These are phyloP conservation scores for Comarum palustre DNA, from an alignment of 306 rosid species.

Conservation along the genomic window DNA sequence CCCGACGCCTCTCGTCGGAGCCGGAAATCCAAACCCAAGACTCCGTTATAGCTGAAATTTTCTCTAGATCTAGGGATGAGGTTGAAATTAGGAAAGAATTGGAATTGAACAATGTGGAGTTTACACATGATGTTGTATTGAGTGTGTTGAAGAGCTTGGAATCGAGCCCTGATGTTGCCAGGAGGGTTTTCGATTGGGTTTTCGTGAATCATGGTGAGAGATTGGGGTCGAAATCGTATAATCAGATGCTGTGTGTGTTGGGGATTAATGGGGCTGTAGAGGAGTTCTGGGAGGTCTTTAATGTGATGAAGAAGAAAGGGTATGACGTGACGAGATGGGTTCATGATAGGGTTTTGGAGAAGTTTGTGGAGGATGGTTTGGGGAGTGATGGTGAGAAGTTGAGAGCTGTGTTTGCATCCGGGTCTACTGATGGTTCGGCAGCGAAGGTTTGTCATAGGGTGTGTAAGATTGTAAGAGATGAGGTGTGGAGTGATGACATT, in stretches of 20 bases:
- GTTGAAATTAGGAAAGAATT: slow-evolving; percentile 45
- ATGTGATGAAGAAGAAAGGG: slow-evolving; percentile 66
- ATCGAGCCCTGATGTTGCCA: slow-evolving; percentile 49
- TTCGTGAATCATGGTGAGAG: slow-evolving; percentile 34
- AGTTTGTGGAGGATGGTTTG: slow-evolving; percentile 46
- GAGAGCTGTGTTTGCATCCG: slow-evolving; percentile 49
- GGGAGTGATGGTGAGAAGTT: slow-evolving; percentile 45
- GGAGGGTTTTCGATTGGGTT: slow-evolving; percentile 66
- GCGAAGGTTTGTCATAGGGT: slow-evolving; percentile 42
- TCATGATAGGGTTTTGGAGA: slow-evolving; percentile 39
- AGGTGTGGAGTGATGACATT: slow-evolving; percentile 65
- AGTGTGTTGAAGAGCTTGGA: slow-evolving; percentile 44
- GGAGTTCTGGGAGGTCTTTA: slow-evolving; percentile 71
- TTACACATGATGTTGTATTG: slow-evolving; percentile 52
- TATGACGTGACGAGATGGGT: slow-evolving; percentile 52
- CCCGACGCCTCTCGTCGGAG: slow-evolving; percentile 48
- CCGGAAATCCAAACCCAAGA: slow-evolving; percentile 38
- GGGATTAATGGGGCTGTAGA: slow-evolving; percentile 46
- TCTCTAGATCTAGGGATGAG: slow-evolving; percentile 29
- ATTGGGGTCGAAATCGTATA: slow-evolving; percentile 66
- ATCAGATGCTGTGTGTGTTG: slow-evolving; percentile 51
- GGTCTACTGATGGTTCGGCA: slow-evolving; percentile 31
- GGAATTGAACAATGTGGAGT: slow-evolving; percentile 38
- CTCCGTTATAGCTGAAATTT: slow-evolving; percentile 49
- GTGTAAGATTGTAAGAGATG: slow-evolving; percentile 49